These are phyloP conservation scores for Diutina pseudorugosa DNA, from an alignment of 1,139 yeast species.

Conservation along the genomic window DNA sequence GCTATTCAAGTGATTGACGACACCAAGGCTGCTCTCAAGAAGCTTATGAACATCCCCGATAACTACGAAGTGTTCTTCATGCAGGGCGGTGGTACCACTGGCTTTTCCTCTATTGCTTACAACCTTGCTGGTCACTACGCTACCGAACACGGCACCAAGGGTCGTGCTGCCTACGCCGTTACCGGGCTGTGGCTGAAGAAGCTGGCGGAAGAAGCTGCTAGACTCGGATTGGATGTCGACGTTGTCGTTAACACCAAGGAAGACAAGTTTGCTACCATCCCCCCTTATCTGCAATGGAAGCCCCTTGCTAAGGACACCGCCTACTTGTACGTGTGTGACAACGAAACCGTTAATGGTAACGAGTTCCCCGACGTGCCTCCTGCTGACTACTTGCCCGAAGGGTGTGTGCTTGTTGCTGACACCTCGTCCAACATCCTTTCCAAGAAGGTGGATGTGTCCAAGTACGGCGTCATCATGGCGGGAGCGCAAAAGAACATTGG, in stretches of 20 bases:
- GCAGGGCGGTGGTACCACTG: constrained; percentile 98
- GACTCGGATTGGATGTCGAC: constrained; percentile 72
- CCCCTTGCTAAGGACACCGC: constrained; percentile 43
- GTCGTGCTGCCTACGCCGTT: constrained; percentile 77
- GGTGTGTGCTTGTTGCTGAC: constrained; percentile 79
- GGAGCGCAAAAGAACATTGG: constrained; percentile 99
- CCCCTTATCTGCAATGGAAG: constrained; percentile 54
- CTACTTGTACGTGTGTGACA: constrained; percentile 83
- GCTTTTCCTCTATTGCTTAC: constrained; percentile 79
- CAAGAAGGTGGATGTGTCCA: constrained; percentile 64
- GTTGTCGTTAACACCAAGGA: constrained; percentile 55
- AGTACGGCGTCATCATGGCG: constrained; percentile 79
- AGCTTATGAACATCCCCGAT: constrained; percentile 68
- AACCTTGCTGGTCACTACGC: constrained; percentile 71
- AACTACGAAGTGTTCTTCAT: constrained; percentile 87
- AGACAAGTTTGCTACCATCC: constrained; percentile 45
- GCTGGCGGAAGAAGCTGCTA: constrained; percentile 71
- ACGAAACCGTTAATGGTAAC: constrained; percentile 91
- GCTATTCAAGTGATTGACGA: constrained; percentile 69
- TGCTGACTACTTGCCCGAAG: constrained; percentile 41
- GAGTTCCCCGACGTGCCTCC: constrained; percentile 55
- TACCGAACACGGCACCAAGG: constrained; percentile 53
- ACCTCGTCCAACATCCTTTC: constrained; percentile 90
- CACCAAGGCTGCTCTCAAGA: constrained; percentile 53
- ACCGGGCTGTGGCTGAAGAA: constrained; percentile 93